These are phyloP conservation scores for Ulota crispa DNA, from an alignment of 225 moss, liverwort and hornwort genomes.

Conservation along the genomic window DNA sequence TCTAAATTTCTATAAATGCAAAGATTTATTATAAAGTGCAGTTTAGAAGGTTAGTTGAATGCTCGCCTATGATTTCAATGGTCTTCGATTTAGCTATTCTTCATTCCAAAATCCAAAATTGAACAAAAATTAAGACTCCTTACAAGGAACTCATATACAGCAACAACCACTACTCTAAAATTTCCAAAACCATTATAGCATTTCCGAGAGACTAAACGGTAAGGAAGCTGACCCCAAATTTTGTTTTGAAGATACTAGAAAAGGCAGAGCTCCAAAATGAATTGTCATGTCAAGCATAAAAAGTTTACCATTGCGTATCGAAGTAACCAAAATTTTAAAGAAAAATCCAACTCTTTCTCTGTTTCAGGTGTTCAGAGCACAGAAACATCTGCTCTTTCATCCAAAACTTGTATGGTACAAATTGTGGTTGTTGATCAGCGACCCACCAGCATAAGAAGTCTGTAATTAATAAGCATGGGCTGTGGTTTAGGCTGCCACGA, in stretches of 20 bases:
- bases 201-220: background rate
- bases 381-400: constrained; percentile 33
- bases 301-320: background rate
- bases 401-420: constrained; percentile 56
- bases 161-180: background rate
- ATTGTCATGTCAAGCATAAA: background rate
- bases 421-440: constrained; percentile 27
- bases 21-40: too few relatives aligned
- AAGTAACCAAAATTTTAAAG: background rate
- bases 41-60: too few relatives aligned
- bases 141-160: too few relatives aligned
- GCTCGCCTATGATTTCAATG: too few relatives aligned
- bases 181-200: background rate
- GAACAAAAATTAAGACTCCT: too few relatives aligned
- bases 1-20: too few relatives aligned
- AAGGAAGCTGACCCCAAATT: background rate
- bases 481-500: constrained; percentile 22
- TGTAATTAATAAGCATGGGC: constrained; percentile 29
- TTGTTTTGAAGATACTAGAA: background rate
- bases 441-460: constrained; percentile 17
- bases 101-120: too few relatives aligned
- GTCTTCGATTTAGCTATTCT: too few relatives aligned
- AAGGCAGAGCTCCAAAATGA: background rate
- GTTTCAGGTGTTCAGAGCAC: constrained; percentile 16
- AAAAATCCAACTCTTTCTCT: background rate